Base-by-base conservation (phyloP, 805 yeast species). In the Barnettozyma pratensis region DNA sequence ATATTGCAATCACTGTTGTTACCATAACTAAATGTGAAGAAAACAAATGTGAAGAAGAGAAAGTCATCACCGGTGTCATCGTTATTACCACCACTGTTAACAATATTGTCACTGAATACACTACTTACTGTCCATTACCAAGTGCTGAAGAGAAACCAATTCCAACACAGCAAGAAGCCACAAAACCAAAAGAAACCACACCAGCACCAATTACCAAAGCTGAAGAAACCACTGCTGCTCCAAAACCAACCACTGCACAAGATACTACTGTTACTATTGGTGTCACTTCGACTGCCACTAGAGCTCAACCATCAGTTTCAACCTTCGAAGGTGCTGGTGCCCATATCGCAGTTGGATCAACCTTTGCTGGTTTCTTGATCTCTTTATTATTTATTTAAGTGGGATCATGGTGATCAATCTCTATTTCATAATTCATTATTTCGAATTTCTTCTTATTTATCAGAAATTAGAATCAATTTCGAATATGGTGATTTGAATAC, bases 261-360 rank as follows among this genome's bases (percentile, higher is more conserved):
- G 38, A 36, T 43, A 35, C 11, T 31, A 31, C 34, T 31, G 8
- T 11, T 11, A 31, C 34, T 8, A 19, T 3, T 19, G 19, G 19
- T 19, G 34, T 31, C 34, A 31, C 34, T 11, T 31, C 34, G 11
- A 31, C 34, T 8, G 34, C 11, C 11, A 11, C 19, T 19, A 31
- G 34, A 31, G 34, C 34, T 8, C 34, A 8, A 31, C 34, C 34
- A 11, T 8, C 34, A 31, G 47, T 70, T 44, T 49, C 66, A 47
- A 52, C 70, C 47, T 68, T 55, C 68, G 63, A 65, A 54, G 74
- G 70, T 68, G 76, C 69, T 54, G 77, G 74, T 55, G 73, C 57
- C 46, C 67, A 62, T 60, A n/a, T 36, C 2, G 38, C 38, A 8
- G 38, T 36, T 36, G 38, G 38, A 2, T 36, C n/a, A 12, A 36